phyloP scores from a whole-genome alignment of 1,284 basidiomycete species.

The Tausonia pullulans region DNA sequence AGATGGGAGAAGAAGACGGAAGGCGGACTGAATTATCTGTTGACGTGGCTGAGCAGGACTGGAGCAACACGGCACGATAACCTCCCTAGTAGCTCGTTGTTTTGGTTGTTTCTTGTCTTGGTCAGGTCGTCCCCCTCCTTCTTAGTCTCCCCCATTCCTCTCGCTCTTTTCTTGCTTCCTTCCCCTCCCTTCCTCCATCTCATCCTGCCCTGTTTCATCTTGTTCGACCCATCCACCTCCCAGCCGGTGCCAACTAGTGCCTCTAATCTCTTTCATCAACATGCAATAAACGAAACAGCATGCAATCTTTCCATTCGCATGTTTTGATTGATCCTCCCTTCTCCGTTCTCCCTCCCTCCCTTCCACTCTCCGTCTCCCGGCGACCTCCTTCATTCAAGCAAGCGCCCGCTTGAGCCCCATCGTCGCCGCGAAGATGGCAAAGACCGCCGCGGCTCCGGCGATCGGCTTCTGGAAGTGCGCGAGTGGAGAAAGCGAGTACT shows the following conservation, averaged over 20 bases:
- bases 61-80: too few relatives aligned
- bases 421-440: conserved; percentile 3
- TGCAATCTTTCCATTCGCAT: neutral
- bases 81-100: too few relatives aligned
- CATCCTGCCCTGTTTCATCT: neutral
- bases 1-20: too few relatives aligned
- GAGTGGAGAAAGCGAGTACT: conserved; percentile 64
- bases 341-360: neutral
- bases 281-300: neutral
- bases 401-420: conserved; percentile 3
- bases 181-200: neutral
- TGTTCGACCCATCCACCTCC: neutral
- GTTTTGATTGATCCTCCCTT: neutral
- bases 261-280: neutral
- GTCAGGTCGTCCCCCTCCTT: neutral
- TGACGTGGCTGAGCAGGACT: too few relatives aligned
- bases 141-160: neutral
- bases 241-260: neutral
- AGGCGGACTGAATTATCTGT: too few relatives aligned
- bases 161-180: neutral
- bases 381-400: neutral
- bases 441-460: conserved; percentile 44
- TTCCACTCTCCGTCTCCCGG: neutral
- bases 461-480: conserved; percentile 75
- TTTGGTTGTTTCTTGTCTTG: too few relatives aligned